Evolutionary conservation across 192 early-diverging fungal genomes (phyloP), one percentile per base, ranked within the genome.

Genomic region (Geranomyces michiganensis): DNA sequence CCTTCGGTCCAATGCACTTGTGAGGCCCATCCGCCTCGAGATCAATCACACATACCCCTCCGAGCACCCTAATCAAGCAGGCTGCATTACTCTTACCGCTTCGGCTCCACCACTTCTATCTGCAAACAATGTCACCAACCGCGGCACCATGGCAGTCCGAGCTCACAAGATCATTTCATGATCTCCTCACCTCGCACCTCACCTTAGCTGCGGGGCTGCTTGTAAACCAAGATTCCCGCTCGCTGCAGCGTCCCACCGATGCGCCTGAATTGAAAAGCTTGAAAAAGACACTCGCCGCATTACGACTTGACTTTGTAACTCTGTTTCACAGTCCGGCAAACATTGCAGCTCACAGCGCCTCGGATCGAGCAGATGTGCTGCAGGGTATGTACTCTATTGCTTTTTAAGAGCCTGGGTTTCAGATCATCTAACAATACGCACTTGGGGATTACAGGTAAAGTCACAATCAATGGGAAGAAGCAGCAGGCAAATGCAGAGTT

Each of bases 401-500:
- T 3, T 9, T 53, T 15, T 10, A 10, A 41, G 36, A 41, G 36
- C 19, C 7, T 53, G 4, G 4, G 19, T 26, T 24, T 53, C 7
- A 6, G 7, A 9, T 15, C 51, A 9, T 3, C 15, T 53, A 53
- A n/a, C 24, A 24, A 8, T 26, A 7, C 51, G 19, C 24, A 26
- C 24, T 47, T 47, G 10, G 51, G 7, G 7, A 4, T 53, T n/a
- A 15, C 48, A 74, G 72, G 65, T 36, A 41, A 48, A 13, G 67
- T 68, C 17, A 58, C 41, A 15, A 43, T 78, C n/a, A 65, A 56
- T 26, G 77, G 77, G 1, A 24, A 41, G 53, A 65, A 32, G 12
- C 74, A 74, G 19, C 62, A 65, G 36, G 70, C 68, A 26, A 93
- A 89, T 74, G 79, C 78, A n/a, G 84, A 89, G 17, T 94, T 94